A percentile compares a stretch with the other conserved stretches of the same genome.
Conservation (phyloP, 2,329 filamentous ascomycete genomes). For the Colletotrichum cordylinicola region DNA sequence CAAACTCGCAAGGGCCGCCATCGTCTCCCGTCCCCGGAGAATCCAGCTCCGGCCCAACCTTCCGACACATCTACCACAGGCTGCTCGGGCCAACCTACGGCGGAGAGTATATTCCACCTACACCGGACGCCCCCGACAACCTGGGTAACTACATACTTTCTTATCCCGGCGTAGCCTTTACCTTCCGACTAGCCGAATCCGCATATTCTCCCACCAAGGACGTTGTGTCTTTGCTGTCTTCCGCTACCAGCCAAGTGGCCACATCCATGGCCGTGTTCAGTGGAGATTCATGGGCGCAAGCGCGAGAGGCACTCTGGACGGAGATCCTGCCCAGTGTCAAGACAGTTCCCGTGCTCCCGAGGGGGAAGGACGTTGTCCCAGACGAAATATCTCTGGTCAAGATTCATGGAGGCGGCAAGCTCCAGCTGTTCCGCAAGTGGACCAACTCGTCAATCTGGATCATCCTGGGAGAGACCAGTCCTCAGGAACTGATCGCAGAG, state of each 20-base stretch:
- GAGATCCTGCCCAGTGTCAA: conserved; percentile 77
- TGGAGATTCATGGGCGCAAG: conserved; percentile 89
- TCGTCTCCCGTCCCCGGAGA: conserved; percentile 31
- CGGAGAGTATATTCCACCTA: conserved; percentile 84
- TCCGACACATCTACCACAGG: conserved; percentile 89
- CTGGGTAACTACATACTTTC: conserved; percentile 87
- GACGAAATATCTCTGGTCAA: conserved; percentile 86
- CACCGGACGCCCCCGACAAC: conserved; percentile 52
- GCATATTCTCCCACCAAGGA: conserved; percentile 80
- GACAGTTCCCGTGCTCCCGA: conserved; percentile 69
- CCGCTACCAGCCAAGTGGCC: conserved; percentile 78
- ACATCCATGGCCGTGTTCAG: conserved; percentile 90
- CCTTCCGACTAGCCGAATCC: conserved; percentile 78
- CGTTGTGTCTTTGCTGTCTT: conserved; percentile 80
- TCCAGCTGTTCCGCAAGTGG: conserved; percentile 80
- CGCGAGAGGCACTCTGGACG: conserved; percentile 78
- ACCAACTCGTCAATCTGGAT: conserved; percentile 73
- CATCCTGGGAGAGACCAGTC: conserved; percentile 82
- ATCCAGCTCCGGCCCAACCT: conserved; percentile 69
- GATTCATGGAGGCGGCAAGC: conserved; percentile 77
- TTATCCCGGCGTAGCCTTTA: conserved; percentile 93
- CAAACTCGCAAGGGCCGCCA: conserved; percentile 38
- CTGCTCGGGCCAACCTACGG: conserved; percentile 94
- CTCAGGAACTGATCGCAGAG: conserved; percentile 89
- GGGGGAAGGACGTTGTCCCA: conserved; percentile 79